Conservation (phyloP, 2,329 filamentous ascomycete species). For the Cordyceps militaris region DNA sequence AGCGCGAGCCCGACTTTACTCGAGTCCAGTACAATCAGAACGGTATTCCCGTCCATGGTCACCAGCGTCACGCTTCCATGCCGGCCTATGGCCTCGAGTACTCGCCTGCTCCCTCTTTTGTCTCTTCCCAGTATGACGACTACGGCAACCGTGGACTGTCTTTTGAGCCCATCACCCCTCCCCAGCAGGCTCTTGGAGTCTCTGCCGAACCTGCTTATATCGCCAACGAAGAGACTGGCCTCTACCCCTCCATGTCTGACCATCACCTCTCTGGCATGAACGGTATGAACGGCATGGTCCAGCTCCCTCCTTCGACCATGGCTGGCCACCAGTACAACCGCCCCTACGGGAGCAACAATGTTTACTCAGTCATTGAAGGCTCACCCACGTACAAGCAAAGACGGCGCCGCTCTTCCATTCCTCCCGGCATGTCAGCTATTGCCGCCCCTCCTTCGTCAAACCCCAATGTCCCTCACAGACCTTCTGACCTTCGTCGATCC, state of each 20-base stretch:
- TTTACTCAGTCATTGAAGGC: conserved; percentile 94
- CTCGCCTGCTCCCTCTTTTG: conserved; percentile 93
- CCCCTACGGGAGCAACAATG: conserved; percentile 65
- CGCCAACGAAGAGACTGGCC: conserved; percentile 91
- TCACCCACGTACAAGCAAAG: conserved; percentile 99
- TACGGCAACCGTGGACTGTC: conserved; percentile 95
- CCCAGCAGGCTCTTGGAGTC: conserved; percentile 78
- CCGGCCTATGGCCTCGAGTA: conserved; percentile 92
- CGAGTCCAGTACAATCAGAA: conserved; percentile 88
- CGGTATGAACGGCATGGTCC: conserved; percentile 81
- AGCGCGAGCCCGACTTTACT: conserved; percentile 79
- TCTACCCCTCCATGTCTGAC: conserved; percentile 93
- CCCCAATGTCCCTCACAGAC: conserved; percentile 58
- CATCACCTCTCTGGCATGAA: conserved; percentile 62
- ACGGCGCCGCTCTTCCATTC: conserved; percentile 85
- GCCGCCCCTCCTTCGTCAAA: conserved; percentile 58
- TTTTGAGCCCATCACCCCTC: conserved; percentile 93
- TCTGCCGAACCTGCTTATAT: conserved; percentile 91
- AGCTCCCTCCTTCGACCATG: conserved; percentile 79
- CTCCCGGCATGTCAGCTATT: conserved; percentile 64
- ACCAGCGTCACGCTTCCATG: conserved; percentile 97
- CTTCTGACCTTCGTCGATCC: conserved; percentile 85
- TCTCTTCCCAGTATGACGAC: conserved; percentile 97
- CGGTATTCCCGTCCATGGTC: conserved; percentile 75
- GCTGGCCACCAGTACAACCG: conserved; percentile 73